Base-by-base conservation (phyloP, 768 basidiomycete genomes). In the Heimioporus sp. region DNA sequence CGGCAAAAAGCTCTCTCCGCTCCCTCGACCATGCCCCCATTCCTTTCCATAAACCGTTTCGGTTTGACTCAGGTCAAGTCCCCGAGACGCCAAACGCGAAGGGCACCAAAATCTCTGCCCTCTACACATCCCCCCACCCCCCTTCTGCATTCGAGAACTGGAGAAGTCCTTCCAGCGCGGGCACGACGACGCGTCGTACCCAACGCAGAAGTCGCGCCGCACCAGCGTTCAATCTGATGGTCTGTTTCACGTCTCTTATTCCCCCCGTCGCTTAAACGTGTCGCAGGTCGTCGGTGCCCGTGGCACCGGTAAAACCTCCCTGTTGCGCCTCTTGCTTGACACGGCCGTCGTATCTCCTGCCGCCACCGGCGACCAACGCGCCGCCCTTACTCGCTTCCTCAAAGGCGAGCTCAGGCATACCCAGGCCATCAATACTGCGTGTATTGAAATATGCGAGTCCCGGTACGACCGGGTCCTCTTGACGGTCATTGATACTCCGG, bases 191-290 rank as follows among this genome's bases (percentile, higher is more conserved):
- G 52, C 79, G 82, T 58, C 76, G 80, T 50, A 80, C 79, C 58
- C 86, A 88, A 64, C 80, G 85, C 61, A 80, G 86, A 60, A 73
- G 75, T 56, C 80, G 85, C 51, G 69, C 80, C 15, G 79, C 88
- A 13, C 87, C 90, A 7, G 88, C 88, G 3, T 92, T 93, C 73
- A 93, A 93, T 64, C 71, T 93, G 47, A 91, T 92, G 90, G 90
- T 90, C 57, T 51, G 76, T 61, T 35, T 11, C 8, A 8, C 17
- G 36, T 10, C 30, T 16, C n/a, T 15, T 1, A 5, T 4, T 5
- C n/a, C 10, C 21, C 37, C 34, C 28, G 32, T 52, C 15, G 32
- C 49, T 59, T 19, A 56, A 32, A 53, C 32, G 17, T 37, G 44
- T 37, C 17, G 11, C 56, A 92, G 90, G 87, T 92, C 43, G 87